Base-by-base conservation (phyloP, 192 early-diverging fungal genomes). In the Backusella luteola region DNA sequence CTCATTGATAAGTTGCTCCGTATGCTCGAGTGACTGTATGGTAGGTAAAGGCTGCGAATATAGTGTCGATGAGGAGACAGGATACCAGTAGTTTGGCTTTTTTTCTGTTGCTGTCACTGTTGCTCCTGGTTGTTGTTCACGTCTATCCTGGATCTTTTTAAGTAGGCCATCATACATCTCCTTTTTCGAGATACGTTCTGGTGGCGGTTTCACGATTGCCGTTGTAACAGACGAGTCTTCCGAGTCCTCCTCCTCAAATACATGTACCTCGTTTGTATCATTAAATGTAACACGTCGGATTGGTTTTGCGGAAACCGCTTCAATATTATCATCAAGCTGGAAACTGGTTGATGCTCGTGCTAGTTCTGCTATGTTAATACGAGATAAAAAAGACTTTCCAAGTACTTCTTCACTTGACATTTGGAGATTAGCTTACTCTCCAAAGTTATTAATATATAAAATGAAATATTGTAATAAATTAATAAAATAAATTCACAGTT, bases 281-380 rank as follows among this genome's bases (percentile, higher is more conserved):
- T 63, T 63, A 29, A 63, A 63, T 63, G 56, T 63, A 29, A 63
- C 56, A 63, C 56, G 56, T 26, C 56, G 21, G 29, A 23, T 63
- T 26, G 56, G 56, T 63, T 63, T 63, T 63, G 21, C 21, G 26
- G 56, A n/a, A 63, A 63, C 26, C 2, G 23, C 12, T 63, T 63
- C 56, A 29, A 63, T 63, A 14, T 29, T 63, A 14, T 63, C 23
- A 63, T 63, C 56, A 8, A 63, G 56, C 29, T 63, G 56, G 23
- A 63, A 63, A 63, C 56, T 63, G 8, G 56, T 63, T 63, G 56
- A 63, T 23, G 56, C 56, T 63, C 56, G 56, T 63, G 56, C 23
- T 11, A 63, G 56, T 63, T 63, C 56, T 63, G 56, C 56, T 63
- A 63, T 63, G 56, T 63, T 63, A 29, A 63, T 63, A 29, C 56